Percentiles rank a stretch among this genome's conserved stretches.
Evolutionary conservation across 2,329 filamentous ascomycete species (phyloP).

Genomic region (Aspergillus sp.): DNA sequence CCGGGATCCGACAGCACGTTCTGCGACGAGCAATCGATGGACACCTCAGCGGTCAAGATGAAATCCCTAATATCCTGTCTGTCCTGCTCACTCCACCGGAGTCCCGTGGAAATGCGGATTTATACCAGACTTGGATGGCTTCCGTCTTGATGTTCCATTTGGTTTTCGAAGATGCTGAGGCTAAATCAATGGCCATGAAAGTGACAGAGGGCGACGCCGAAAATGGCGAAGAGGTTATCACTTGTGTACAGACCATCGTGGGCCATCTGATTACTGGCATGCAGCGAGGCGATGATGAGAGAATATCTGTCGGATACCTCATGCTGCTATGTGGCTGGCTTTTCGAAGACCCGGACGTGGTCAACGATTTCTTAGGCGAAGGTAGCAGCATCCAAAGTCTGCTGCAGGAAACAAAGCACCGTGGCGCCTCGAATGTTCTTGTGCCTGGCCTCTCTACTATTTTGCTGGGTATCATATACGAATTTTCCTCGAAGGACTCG

Average conservation of each 20-base stretch:
- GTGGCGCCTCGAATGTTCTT: slow-evolving; percentile 55
- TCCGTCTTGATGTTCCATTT: slow-evolving; percentile 81
- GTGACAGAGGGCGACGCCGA: slow-evolving; percentile 85
- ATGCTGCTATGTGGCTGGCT: slow-evolving; percentile 87
- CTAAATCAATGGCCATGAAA: slow-evolving; percentile 70
- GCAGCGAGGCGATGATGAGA: slow-evolving; percentile 67
- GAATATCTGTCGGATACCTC: slow-evolving; percentile 74
- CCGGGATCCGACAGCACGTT: slow-evolving; percentile 77
- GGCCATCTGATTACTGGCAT: slow-evolving; percentile 78
- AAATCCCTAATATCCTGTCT: slow-evolving; percentile 81
- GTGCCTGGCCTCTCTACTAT: slow-evolving; percentile 78
- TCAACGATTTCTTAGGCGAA: slow-evolving; percentile 88
- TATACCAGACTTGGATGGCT: slow-evolving; percentile 86
- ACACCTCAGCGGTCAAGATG: slow-evolving; percentile 67
- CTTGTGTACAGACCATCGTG: slow-evolving; percentile 80
- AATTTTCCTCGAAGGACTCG: slow-evolving; percentile 96
- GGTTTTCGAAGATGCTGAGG: slow-evolving; percentile 69
- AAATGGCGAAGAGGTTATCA: slow-evolving; percentile 89
- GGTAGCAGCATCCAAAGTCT: slow-evolving; percentile 86
- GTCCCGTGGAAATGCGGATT: slow-evolving; percentile 60
- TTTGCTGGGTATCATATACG: slow-evolving; percentile 81
- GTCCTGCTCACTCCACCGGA: slow-evolving; percentile 66
- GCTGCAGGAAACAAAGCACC: slow-evolving; percentile 64
- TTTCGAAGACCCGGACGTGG: slow-evolving; percentile 83
- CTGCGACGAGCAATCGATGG: slow-evolving; percentile 82